phyloP scores from a whole-genome alignment of 2,329 filamentous ascomycete genomes.

The Fusarium virguliforme region DNA sequence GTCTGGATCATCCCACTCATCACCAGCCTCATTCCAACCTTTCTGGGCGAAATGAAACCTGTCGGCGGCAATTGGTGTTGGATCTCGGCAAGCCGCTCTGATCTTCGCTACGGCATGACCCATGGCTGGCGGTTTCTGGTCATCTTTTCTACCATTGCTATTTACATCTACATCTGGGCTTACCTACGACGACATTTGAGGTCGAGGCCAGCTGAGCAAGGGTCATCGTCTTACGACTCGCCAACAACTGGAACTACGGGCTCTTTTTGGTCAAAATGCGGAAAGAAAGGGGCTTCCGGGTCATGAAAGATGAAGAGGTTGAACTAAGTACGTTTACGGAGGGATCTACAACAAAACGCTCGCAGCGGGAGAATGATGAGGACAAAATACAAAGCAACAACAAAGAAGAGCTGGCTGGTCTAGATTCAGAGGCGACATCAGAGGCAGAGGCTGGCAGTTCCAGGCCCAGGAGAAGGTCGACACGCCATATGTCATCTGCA shows the following conservation, averaged over 20 bases:
- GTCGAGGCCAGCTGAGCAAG: not conserved
- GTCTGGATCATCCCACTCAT: constrained; percentile 43
- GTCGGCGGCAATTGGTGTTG: constrained; percentile 67
- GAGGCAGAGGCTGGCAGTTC: constrained; percentile 5
- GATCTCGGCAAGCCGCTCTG: constrained; percentile 58
- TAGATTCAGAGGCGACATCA: not conserved
- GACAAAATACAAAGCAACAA: constrained; percentile 10
- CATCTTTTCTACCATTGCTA: constrained; percentile 58
- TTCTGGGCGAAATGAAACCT: constrained; percentile 43
- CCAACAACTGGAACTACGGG: constrained; percentile 22
- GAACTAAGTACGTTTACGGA: constrained; percentile 30
- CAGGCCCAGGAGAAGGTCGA: not conserved
- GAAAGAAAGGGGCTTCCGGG: constrained; percentile 27
- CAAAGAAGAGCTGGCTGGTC: constrained; percentile 1
- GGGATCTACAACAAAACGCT: not conserved
- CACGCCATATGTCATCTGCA: not conserved
- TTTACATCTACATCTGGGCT: constrained; percentile 61
- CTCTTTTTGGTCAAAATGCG: constrained; percentile 20
- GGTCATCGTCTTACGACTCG: constrained; percentile 6
- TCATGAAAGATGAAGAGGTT: constrained; percentile 33
- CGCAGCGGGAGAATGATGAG: not conserved
- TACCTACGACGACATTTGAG: constrained; percentile 37
- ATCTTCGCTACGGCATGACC: constrained; percentile 62
- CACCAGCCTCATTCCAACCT: constrained; percentile 42
- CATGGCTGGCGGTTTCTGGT: constrained; percentile 64